Conservation (phyloP, 345 rosid species). For the Punica granatum region DNA sequence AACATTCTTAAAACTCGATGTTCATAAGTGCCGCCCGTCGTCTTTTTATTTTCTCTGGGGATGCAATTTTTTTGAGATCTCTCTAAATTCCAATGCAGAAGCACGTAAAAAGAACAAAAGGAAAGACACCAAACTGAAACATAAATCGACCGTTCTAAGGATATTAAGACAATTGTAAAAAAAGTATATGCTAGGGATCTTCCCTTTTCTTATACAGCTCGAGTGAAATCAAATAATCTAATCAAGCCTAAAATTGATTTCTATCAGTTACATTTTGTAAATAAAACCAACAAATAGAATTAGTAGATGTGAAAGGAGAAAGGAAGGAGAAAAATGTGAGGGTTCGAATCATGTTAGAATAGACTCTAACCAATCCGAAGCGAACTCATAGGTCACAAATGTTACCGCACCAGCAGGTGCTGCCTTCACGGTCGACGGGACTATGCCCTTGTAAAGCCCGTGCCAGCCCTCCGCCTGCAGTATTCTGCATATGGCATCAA, state of each 20-base stretch:
- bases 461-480: slow-evolving; percentile 64
- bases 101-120: not conserved
- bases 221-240: not conserved
- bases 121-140: not conserved
- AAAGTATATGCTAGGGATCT: not conserved
- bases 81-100: too few relatives aligned
- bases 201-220: not conserved
- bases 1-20: too few relatives aligned
- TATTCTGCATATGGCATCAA: slow-evolving; percentile 62
- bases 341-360: slow-evolving; percentile 28
- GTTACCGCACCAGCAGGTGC: slow-evolving; percentile 99
- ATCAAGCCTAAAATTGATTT: not conserved
- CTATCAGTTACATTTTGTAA: not conserved
- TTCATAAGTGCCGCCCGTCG: too few relatives aligned
- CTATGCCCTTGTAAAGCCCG: slow-evolving; percentile 89
- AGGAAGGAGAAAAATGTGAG: too few relatives aligned
- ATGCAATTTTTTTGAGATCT: too few relatives aligned
- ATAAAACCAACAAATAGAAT: not conserved
- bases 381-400: slow-evolving; percentile 69
- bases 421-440: slow-evolving; percentile 92
- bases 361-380: slow-evolving; percentile 87
- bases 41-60: too few relatives aligned
- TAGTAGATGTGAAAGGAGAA: not conserved
- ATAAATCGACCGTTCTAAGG: not conserved
- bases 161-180: not conserved